Evolutionary conservation across 306 rosid genomes (phyloP), one percentile per base, ranked within the genome.

Genomic region (Medicago ruthenica): DNA sequence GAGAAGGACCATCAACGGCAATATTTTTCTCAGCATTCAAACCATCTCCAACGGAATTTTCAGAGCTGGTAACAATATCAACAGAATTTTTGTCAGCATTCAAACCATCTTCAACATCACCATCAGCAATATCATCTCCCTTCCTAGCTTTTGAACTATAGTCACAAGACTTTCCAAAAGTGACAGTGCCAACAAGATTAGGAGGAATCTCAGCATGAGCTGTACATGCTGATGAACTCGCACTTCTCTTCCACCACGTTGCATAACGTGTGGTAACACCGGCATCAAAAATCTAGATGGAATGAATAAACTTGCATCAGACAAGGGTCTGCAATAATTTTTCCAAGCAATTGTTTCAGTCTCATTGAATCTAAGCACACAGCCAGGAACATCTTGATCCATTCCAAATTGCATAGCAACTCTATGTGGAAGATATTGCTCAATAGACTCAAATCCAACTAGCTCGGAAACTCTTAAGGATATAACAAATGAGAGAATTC

Each of bases 91-190:
- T 3, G 2, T 2, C 34, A 27, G 34, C 34, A 27, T 27, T 4
- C 34, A 27, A 27, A 27, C 34, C 34, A 27, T 27, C 34, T 27
- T 27, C 34, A 21, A 1, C 22, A 21, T 1, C 22, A 21, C 22
- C 22, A 21, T 21, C 22, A 21, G 1, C 22, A 21, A 21, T 21
- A 21, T 21, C 22, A 21, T 21, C 22, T 21, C 1, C 1, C 22
- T 21, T 21, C 22, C 22, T 21, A 21, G 22, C n/a, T 31, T 53
- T 57, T 40, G 64, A 39, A 27, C 22, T 67, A 24, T 45, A 72
- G n/a, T 50, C 65, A 41, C 58, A 24, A 37, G 59, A 51, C 15
- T 80, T 59, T 42, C 47, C 82, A 22, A 11, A 13, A 59, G 37
- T 59, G 24, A 39, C 11, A 34, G 20, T 54, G 15, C 50, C 27